Evolutionary conservation across 176 grass and related monocot species (phyloP).

Genomic region (Musa troglodytarum): DNA sequence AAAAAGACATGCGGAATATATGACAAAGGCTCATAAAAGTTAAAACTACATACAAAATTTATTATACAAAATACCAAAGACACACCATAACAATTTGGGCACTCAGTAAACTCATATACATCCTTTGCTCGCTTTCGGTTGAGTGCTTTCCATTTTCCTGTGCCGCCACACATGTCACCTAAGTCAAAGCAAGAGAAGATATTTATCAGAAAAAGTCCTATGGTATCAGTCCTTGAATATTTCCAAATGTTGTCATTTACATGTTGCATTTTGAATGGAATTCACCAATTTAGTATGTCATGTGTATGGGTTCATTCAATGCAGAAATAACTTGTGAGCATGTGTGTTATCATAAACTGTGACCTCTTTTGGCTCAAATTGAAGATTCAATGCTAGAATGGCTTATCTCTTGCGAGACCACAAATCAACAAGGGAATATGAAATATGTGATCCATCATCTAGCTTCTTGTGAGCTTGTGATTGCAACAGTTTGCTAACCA

Average conservation of each 20-base stretch:
- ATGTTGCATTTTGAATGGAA: neutral
- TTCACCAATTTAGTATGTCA: no score
- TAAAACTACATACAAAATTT: neutral
- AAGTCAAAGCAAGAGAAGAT: slow-evolving; percentile 17
- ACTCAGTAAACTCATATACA: slow-evolving; percentile 92
- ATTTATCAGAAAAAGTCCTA: slow-evolving; percentile 8
- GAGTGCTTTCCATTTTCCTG: slow-evolving; percentile 98
- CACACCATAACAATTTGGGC: slow-evolving; percentile 97
- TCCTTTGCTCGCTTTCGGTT: slow-evolving; percentile 97
- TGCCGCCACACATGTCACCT: slow-evolving; percentile 99
- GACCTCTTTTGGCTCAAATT: no score
- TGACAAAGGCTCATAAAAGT: neutral
- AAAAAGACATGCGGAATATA: no score
- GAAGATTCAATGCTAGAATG: no score
- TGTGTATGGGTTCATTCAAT: no score
- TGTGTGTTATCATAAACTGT: no score
- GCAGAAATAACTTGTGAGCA: no score
- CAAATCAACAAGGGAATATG: no score
- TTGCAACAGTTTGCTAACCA: no score
- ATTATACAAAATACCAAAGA: neutral
- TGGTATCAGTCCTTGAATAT: neutral
- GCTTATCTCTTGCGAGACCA: no score
- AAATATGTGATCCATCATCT: no score
- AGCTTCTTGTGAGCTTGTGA: no score
- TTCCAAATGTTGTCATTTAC: neutral